Percentiles rank a stretch among this genome's conserved stretches.
These are phyloP conservation scores for Paraphaeosphaeria sporulosa DNA, from an alignment of 2,329 filamentous ascomycete genomes.

Conservation along the genomic window DNA sequence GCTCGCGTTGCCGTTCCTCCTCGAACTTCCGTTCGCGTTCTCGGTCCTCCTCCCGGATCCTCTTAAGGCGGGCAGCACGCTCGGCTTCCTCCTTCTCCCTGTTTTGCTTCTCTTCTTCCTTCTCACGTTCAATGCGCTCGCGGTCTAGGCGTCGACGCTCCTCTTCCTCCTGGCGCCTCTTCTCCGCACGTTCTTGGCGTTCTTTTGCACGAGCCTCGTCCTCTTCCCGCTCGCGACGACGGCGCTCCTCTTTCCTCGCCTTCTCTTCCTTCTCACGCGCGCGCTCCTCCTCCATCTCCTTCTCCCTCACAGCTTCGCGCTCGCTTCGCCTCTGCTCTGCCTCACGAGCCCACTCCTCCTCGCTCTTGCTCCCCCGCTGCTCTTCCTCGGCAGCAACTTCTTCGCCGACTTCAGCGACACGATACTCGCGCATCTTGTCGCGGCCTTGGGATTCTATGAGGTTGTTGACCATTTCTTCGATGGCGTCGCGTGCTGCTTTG, in stretches of 20 bases:
- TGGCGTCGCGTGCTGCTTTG: constrained; percentile 71
- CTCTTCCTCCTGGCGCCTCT: constrained; percentile 39
- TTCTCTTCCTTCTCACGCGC: constrained; percentile 60
- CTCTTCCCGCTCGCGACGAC: constrained; percentile 58
- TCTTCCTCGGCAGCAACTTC: constrained; percentile 73
- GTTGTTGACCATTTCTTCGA: constrained; percentile 72
- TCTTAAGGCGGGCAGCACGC: constrained; percentile 54
- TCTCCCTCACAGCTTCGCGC: constrained; percentile 68
- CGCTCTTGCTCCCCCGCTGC: constrained; percentile 72
- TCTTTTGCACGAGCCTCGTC: constrained; percentile 54
- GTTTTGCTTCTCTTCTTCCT: constrained; percentile 62
- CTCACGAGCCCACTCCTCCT: constrained; percentile 75
- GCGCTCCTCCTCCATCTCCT: constrained; percentile 66
- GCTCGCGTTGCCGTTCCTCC: constrained; percentile 54
- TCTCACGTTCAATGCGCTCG: constrained; percentile 43
- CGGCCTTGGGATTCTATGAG: constrained; percentile 69
- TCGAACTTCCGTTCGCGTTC: constrained; percentile 46
- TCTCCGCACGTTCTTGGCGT: constrained; percentile 58
- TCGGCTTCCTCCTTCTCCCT: constrained; percentile 52
- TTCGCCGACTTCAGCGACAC: constrained; percentile 72
- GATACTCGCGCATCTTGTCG: constrained; percentile 71
- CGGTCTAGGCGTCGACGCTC: constrained; percentile 41
- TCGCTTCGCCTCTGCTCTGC: constrained; percentile 67
- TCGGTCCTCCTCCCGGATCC: constrained; percentile 43
- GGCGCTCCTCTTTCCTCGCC: constrained; percentile 65